These are phyloP conservation scores for Mesembryanthemum crystallinum DNA, from an alignment of 148 eudicot species.

Conservation along the genomic window DNA sequence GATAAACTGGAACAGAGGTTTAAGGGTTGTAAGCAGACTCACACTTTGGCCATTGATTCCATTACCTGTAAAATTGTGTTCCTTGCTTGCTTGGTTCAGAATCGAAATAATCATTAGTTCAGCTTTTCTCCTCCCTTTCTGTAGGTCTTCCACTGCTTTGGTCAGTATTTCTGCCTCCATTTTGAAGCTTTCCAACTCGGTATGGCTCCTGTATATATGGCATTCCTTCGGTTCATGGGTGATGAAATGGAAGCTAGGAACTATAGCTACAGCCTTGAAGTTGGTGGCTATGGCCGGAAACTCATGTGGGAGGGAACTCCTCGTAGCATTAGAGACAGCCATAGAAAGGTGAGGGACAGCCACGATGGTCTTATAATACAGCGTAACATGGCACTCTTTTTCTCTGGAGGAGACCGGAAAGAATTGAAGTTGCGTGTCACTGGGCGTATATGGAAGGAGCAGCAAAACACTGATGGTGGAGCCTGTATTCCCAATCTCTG, in stretches of 20 bases:
- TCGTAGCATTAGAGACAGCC: slow-evolving; percentile 74
- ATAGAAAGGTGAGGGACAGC: slow-evolving; percentile 77
- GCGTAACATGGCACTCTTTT: slow-evolving; percentile 70
- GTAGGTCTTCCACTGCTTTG: slow-evolving; percentile 85
- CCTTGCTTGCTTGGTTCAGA: not conserved
- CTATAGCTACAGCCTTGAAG: slow-evolving; percentile 80
- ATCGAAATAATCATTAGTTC: not conserved
- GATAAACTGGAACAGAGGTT: not conserved
- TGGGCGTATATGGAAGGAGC: slow-evolving; percentile 67
- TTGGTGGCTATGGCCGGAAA: slow-evolving; percentile 80
- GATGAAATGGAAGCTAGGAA: slow-evolving; percentile 76
- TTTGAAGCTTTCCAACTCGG: slow-evolving; percentile 89
- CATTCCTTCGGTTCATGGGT: slow-evolving; percentile 84
- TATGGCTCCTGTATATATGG: slow-evolving; percentile 90
- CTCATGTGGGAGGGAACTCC: slow-evolving; percentile 82
- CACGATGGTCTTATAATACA: slow-evolving; percentile 74
- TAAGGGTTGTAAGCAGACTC: not conserved
- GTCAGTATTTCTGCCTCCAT: slow-evolving; percentile 84
- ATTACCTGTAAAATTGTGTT: not conserved
- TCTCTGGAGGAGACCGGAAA: slow-evolving; percentile 68
- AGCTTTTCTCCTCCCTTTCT: not conserved
- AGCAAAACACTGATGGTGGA: slow-evolving; percentile 56
- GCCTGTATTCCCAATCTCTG: slow-evolving; percentile 63
- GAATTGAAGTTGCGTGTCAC: slow-evolving; percentile 68
- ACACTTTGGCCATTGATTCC: not conserved